Percentiles rank a stretch among this genome's conserved stretches.
Evolutionary conservation across 1,139 yeast species (phyloP).

Genomic region (Schwanniomyces etchellsii): DNA sequence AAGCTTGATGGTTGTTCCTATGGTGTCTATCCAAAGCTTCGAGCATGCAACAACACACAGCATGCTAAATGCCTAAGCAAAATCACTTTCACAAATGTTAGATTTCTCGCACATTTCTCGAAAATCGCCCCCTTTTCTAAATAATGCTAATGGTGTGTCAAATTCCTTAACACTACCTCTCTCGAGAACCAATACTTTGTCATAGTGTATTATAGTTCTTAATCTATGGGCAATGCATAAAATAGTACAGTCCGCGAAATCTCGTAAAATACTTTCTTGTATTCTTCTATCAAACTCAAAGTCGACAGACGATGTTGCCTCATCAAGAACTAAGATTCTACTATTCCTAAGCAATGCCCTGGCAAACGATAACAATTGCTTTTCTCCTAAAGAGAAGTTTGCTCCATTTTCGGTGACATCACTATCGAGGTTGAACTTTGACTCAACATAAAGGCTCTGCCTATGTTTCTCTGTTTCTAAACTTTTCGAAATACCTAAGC

Average conservation of each 20-base stretch:
- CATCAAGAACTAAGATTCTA: slow-evolving; percentile 34
- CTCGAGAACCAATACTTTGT: slow-evolving; percentile 32
- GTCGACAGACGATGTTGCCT: slow-evolving; percentile 40
- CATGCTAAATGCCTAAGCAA: too few relatives aligned
- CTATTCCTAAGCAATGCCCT: slow-evolving; percentile 35
- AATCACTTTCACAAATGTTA: slow-evolving; percentile 22
- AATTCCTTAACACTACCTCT: slow-evolving; percentile 16
- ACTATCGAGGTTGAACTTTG: slow-evolving; percentile 25
- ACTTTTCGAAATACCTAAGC: slow-evolving; percentile 17
- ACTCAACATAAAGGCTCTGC: slow-evolving; percentile 8
- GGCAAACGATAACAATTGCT: slow-evolving; percentile 37
- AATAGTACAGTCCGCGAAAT: slow-evolving; percentile 32
- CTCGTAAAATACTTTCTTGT: slow-evolving; percentile 28
- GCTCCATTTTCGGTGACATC: slow-evolving; percentile 35
- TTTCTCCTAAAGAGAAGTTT: slow-evolving; percentile 37
- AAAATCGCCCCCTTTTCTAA: slow-evolving; percentile 21
- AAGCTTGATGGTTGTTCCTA: too few relatives aligned
- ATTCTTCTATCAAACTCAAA: slow-evolving; percentile 39
- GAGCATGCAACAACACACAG: too few relatives aligned
- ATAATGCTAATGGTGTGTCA: slow-evolving; percentile 20
- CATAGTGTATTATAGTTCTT: slow-evolving; percentile 34
- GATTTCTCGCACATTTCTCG: slow-evolving; percentile 59
- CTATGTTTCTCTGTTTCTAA: slow-evolving; percentile 13
- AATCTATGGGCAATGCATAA: slow-evolving; percentile 39
- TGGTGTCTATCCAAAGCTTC: too few relatives aligned